phyloP scores from a whole-genome alignment of 2,329 filamentous ascomycete species.

The Colletotrichum sp. region DNA sequence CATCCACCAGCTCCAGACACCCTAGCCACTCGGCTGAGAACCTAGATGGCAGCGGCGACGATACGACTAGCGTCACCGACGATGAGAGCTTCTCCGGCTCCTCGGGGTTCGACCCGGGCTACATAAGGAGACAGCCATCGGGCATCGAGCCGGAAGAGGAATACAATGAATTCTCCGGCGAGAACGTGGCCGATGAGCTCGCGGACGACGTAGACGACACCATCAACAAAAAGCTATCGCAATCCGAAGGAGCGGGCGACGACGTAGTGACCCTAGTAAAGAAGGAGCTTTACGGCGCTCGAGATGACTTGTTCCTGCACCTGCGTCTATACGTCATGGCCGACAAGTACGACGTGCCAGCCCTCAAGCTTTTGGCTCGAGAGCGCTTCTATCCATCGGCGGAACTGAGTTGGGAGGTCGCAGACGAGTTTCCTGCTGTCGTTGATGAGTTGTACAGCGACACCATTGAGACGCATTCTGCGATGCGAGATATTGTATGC shows the following conservation, averaged over 20 bases:
- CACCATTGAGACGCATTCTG: slow-evolving; percentile 20
- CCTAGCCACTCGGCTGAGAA: not conserved
- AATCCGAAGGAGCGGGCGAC: not conserved
- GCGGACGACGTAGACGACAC: not conserved
- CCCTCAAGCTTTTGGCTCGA: slow-evolving; percentile 32
- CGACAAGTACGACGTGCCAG: slow-evolving; percentile 38
- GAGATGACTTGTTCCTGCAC: slow-evolving; percentile 21
- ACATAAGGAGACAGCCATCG: not conserved
- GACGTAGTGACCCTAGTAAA: not conserved
- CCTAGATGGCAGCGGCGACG: not conserved
- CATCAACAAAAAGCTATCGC: not conserved
- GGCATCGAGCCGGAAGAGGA: not conserved
- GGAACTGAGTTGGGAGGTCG: slow-evolving; percentile 3
- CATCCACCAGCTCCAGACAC: not conserved
- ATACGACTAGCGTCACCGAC: not conserved
- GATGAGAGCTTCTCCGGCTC: not conserved
- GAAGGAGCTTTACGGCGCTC: not conserved
- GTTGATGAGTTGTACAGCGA: slow-evolving; percentile 29
- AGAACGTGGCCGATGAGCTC: not conserved
- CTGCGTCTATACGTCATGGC: slow-evolving; percentile 37
- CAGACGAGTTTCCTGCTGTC: slow-evolving; percentile 24
- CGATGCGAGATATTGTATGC: slow-evolving; percentile 25
- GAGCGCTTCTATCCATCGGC: slow-evolving; percentile 33
- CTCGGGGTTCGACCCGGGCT: not conserved
- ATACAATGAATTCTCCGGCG: not conserved